Base-by-base conservation (phyloP, 2,329 filamentous ascomycete genomes). In the Bipolaris cookei region DNA sequence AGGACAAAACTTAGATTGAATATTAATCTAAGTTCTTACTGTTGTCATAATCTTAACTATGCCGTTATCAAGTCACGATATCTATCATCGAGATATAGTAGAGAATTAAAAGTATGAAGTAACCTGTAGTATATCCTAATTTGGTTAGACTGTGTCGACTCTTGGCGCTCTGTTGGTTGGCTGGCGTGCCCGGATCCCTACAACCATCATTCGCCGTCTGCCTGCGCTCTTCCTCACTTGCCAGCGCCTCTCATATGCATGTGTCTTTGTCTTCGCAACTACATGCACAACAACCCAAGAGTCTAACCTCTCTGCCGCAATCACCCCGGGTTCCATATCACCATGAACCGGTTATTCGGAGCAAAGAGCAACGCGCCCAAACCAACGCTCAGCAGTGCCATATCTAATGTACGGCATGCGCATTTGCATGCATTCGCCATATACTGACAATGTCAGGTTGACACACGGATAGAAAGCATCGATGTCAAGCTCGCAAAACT, bases 321-420 rank as follows among this genome's bases (percentile, higher is more conserved):
- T 11, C n/a, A 2, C n/a, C 23, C 23, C 8, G 16, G 23, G 3
- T 1, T 21, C 14, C 11, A 30, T 4, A 16, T 39, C 78, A 83
- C 53, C 62, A 98, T 99, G 95, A 98, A 99, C 78, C 91, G 95
- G 70, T 85, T 99, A 68, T 99, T 99, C 77, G 95, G 95, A 75
- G 86, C 89, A 68, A 95, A 93, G 80, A 89, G 86, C 79, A 88
- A 90, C 64, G 88, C 88, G 62, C 93, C 95, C 52, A 98, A 98
- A 80, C 92, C 95, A 13, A 94, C 90, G 48, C 90, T 97, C 66
- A 86, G 86, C 79, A 83, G 86, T 68, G 93, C 93, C 67, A 96
- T 97, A 71, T 78, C 83, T 76, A 95, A 91, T 83, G 90, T 95
- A 78, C 61, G 78, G 66, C 51, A 32, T 51, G 46, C 57, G n/a